Conservation (phyloP, 2,329 filamentous ascomycete genomes). For the Aspergillus hiratsukae region DNA sequence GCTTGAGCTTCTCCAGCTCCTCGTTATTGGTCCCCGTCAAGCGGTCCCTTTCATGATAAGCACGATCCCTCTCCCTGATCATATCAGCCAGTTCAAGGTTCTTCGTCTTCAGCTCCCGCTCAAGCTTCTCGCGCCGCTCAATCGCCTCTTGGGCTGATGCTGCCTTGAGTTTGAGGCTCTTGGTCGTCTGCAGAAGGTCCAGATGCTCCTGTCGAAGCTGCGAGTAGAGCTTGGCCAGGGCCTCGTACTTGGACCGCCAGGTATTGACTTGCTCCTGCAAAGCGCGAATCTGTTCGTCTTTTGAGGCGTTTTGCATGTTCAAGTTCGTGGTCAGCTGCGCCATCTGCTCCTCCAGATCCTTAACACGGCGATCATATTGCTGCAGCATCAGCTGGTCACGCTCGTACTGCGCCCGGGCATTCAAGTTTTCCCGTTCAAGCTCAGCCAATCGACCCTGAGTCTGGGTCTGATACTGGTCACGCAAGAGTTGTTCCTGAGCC, state of each 20-base stretch:
- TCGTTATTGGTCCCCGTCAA: constrained; percentile 82
- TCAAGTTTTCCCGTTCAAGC: constrained; percentile 89
- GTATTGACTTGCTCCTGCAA: constrained; percentile 97
- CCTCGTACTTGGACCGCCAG: constrained; percentile 95
- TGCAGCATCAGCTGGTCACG: constrained; percentile 96
- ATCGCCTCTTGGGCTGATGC: constrained; percentile 96
- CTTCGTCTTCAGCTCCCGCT: constrained; percentile 98
- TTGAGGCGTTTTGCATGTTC: constrained; percentile 78
- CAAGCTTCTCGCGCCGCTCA: constrained; percentile 86
- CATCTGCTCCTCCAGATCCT: constrained; percentile 84
- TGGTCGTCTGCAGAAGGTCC: constrained; percentile 92
- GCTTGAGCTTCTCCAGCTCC: constrained; percentile 88
- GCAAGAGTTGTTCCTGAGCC: constrained; percentile 83
- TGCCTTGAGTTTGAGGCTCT: constrained; percentile 91
- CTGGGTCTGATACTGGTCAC: constrained; percentile 86
- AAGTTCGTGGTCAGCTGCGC: constrained; percentile 75
- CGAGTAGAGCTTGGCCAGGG: constrained; percentile 92
- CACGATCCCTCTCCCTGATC: constrained; percentile 93
- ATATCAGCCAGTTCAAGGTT: constrained; percentile 98
- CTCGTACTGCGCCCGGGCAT: constrained; percentile 91
- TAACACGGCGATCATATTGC: constrained; percentile 93
- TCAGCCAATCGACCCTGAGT: constrained; percentile 95
- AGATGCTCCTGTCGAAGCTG: constrained; percentile 93
- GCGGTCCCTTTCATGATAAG: constrained; percentile 87
- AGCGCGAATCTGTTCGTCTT: constrained; percentile 88